Conservation (phyloP, 805 yeast genomes). For the Clavispora fructus region DNA sequence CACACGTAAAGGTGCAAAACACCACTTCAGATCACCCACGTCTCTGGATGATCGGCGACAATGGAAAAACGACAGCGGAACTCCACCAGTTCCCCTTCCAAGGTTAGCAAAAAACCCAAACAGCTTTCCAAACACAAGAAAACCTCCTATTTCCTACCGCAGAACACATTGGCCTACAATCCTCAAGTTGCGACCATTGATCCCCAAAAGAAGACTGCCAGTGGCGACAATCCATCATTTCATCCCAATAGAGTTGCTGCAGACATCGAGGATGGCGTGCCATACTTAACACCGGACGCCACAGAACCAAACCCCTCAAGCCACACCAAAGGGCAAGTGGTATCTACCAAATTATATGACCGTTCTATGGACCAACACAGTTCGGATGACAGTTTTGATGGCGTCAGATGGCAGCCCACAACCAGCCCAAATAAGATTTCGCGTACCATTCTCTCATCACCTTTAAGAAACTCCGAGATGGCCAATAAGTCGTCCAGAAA, state of each 20-base stretch:
- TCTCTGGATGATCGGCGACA: neutral
- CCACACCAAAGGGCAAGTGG: slow-evolving; percentile 6
- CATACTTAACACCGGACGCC: neutral
- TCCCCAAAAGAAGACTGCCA: neutral
- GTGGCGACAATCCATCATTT: neutral
- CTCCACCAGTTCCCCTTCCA: slow-evolving; percentile 1
- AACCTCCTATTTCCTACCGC: slow-evolving; percentile 31
- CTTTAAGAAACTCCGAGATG: slow-evolving; percentile 25
- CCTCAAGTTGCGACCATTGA: slow-evolving; percentile 1
- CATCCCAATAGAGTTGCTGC: neutral
- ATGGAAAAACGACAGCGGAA: slow-evolving; percentile 1
- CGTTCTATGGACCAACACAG: slow-evolving; percentile 24
- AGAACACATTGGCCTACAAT: slow-evolving; percentile 22
- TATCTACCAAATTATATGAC: slow-evolving; percentile 1
- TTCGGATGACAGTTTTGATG: slow-evolving; percentile 42
- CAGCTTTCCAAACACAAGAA: slow-evolving; percentile 17
- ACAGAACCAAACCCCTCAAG: neutral
- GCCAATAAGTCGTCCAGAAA: neutral
- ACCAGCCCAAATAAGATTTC: slow-evolving; percentile 8
- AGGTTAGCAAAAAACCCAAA: slow-evolving; percentile 7
- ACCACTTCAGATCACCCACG: neutral
- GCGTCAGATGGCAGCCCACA: slow-evolving; percentile 25
- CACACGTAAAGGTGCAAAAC: slow-evolving; percentile 3
- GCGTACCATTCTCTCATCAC: slow-evolving; percentile 36
- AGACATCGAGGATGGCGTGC: neutral